Evolutionary conservation across 768 basidiomycete species (phyloP).

Genomic region (Suillus brevipes): DNA sequence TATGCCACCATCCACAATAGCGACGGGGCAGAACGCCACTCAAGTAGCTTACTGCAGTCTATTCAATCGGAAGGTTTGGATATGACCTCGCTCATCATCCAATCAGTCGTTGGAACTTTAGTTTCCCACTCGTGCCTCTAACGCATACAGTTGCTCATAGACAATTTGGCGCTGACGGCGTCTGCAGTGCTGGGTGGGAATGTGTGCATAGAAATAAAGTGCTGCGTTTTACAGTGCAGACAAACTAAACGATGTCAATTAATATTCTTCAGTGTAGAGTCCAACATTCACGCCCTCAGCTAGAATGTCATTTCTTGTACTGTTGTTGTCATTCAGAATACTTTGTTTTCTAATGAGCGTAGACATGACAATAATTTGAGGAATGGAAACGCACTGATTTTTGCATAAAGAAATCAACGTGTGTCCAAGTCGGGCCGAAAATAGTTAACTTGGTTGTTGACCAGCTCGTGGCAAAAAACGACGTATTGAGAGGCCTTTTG

Average conservation of each 20-base stretch:
- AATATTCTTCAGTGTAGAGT: background rate
- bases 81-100: background rate
- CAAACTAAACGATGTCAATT: background rate
- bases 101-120: background rate
- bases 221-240: background rate
- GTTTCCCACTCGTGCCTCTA: background rate
- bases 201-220: conserved; percentile 2
- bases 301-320: background rate
- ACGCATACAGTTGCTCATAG: background rate
- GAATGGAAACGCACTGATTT: background rate
- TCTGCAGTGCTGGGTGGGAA: background rate
- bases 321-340: background rate
- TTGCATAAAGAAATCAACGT: background rate
- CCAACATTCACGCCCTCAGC: background rate
- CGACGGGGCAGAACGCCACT: background rate
- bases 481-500: conserved; percentile 1
- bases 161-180: background rate
- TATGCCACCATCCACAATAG: too few relatives aligned
- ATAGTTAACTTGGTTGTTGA: conserved; percentile 1
- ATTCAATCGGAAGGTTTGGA: background rate
- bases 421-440: background rate
- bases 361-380: background rate
- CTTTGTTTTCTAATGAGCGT: background rate
- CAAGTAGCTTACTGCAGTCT: background rate
- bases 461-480: conserved; percentile 7